Evolutionary conservation across 345 rosid genomes (phyloP).

Genomic region (Orychophragmus violaceus): DNA sequence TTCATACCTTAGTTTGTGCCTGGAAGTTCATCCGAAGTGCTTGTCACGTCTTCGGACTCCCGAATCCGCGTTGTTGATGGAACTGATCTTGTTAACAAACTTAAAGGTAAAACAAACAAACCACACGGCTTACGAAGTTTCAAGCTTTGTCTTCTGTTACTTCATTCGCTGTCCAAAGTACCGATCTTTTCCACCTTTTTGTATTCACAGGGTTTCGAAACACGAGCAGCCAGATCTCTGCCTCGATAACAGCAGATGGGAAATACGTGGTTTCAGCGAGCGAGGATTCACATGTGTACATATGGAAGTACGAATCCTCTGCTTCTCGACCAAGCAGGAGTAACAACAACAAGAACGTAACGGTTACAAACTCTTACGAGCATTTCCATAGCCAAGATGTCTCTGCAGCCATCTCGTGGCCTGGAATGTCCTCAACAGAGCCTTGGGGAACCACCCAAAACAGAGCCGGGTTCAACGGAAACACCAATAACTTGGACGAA

Average conservation of each 20-base stretch:
- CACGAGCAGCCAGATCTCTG: constrained; percentile 84
- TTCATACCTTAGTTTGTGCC: constrained; percentile 63
- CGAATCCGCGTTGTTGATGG: constrained; percentile 81
- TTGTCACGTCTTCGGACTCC: constrained; percentile 93
- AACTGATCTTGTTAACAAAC: constrained; percentile 72
- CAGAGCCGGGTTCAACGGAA: constrained; percentile 10
- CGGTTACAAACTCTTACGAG: constrained; percentile 64
- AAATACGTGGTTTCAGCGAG: constrained; percentile 87
- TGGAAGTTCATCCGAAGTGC: constrained; percentile 90
- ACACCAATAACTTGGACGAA: constrained; percentile 43
- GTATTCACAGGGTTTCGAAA: constrained; percentile 74
- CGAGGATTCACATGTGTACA: constrained; percentile 89
- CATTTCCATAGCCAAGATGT: constrained; percentile 91
- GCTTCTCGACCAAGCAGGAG: constrained; percentile 73
- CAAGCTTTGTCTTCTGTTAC: not conserved
- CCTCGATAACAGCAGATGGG: constrained; percentile 71
- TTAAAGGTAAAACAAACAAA: constrained; percentile 60
- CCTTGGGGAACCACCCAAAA: constrained; percentile 34
- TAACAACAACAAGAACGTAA: constrained; percentile 54
- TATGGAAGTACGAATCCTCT: constrained; percentile 83
- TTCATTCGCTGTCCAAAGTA: not conserved
- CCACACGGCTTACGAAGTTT: not conserved
- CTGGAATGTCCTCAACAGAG: constrained; percentile 43
- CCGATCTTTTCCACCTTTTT: not conserved
- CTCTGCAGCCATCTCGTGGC: constrained; percentile 86